These are phyloP conservation scores for Pezicula neosporulosa DNA, from an alignment of 2,329 filamentous ascomycete genomes.

Conservation along the genomic window DNA sequence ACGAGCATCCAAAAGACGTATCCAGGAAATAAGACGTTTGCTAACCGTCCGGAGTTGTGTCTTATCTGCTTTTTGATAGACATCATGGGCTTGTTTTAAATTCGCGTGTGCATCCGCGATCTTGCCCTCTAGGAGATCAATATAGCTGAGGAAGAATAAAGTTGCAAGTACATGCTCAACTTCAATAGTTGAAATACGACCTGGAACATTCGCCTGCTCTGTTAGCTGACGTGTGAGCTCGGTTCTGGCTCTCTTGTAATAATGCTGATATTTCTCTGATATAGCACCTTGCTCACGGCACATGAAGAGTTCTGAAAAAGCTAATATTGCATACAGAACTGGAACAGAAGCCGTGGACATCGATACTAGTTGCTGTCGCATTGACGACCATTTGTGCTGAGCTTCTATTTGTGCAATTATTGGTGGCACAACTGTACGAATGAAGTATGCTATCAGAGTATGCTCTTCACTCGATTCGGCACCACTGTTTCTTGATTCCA, in stretches of 20 bases:
- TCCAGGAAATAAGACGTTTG: slow-evolving; percentile 48
- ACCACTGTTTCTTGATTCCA: slow-evolving; percentile 14
- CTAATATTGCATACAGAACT: slow-evolving; percentile 44
- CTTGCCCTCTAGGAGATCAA: slow-evolving; percentile 43
- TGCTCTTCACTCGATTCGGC: slow-evolving; percentile 30
- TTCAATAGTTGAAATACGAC: neutral
- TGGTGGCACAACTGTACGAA: slow-evolving; percentile 44
- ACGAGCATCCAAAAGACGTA: slow-evolving; percentile 50
- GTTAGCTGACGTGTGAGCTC: slow-evolving; percentile 3
- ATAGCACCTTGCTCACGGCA: slow-evolving; percentile 11
- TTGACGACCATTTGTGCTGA: slow-evolving; percentile 46
- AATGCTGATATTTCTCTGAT: slow-evolving; percentile 11
- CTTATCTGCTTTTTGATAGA: slow-evolving; percentile 41
- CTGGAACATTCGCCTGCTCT: neutral
- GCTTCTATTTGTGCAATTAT: slow-evolving; percentile 51
- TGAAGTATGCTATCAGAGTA: slow-evolving; percentile 44
- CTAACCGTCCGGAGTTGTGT: slow-evolving; percentile 35
- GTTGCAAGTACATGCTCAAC: slow-evolving; percentile 43
- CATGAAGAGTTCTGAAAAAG: slow-evolving; percentile 43
- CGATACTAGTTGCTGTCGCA: slow-evolving; percentile 43
- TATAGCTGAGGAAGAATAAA: slow-evolving; percentile 51
- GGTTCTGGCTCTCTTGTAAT: slow-evolving; percentile 7
- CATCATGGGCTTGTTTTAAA: slow-evolving; percentile 44
- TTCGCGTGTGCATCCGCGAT: slow-evolving; percentile 44
- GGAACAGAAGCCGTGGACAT: slow-evolving; percentile 45